Percentiles rank a stretch among this genome's conserved stretches.
phyloP scores from a whole-genome alignment of 2,329 filamentous ascomycete species.

The Pezizomycotina sp. region DNA sequence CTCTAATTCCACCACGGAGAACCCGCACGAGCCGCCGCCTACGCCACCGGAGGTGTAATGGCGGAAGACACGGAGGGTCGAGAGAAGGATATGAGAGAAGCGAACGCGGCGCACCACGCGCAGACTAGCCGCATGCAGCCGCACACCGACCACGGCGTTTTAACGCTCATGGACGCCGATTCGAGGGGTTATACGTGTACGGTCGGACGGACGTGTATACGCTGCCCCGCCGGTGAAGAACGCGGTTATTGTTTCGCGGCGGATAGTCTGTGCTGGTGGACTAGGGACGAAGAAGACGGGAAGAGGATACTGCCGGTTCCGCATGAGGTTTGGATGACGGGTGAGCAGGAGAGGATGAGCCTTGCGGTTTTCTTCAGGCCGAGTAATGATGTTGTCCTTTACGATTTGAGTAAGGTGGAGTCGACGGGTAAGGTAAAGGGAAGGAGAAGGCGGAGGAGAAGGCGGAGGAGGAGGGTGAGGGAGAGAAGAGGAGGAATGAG shows the following conservation, averaged over 20 bases:
- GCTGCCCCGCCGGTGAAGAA: conserved; percentile 13
- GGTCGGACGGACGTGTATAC: conserved; percentile 11
- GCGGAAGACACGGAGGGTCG: too few species aligned
- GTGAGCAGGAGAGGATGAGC: conserved; percentile 8
- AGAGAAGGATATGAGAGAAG: conserved; percentile 4
- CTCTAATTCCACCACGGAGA: too few species aligned
- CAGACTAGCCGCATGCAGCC: conserved; percentile 11
- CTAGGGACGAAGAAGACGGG: conserved; percentile 1
- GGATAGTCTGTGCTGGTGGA: too few species aligned
- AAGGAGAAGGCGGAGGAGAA: background rate
- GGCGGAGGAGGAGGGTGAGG: conserved; percentile 2
- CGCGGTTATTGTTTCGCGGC: conserved; percentile 9
- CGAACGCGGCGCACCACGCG: background rate
- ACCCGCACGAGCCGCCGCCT: too few species aligned
- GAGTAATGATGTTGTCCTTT: conserved; percentile 10
- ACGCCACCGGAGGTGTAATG: too few species aligned
- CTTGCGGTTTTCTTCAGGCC: conserved; percentile 17
- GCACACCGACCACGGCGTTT: conserved; percentile 16
- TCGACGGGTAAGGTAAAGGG: conserved; percentile 2
- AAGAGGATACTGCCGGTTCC: conserved; percentile 10
- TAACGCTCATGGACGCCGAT: conserved; percentile 14
- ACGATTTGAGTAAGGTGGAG: conserved; percentile 1
- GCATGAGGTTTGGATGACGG: conserved; percentile 12
- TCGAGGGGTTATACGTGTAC: conserved; percentile 15
- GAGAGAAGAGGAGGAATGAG: conserved; percentile 1